These are phyloP conservation scores for Yamadazyma phyllophila DNA, from an alignment of 805 yeast genomes.

Conservation along the genomic window DNA sequence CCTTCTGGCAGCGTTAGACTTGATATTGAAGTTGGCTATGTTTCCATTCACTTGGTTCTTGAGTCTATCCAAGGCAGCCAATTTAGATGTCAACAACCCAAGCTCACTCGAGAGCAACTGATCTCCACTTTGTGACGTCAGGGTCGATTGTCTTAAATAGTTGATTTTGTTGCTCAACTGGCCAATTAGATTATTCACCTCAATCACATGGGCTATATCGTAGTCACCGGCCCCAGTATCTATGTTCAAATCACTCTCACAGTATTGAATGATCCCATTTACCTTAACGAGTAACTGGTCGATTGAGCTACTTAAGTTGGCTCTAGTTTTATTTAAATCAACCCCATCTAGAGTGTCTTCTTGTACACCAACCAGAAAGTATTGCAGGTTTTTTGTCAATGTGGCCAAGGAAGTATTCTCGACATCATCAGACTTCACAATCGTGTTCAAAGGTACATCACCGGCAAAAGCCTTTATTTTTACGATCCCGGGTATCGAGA, in stretches of 20 bases:
- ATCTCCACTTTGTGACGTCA: constrained; percentile 1
- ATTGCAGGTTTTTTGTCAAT: constrained; percentile 25
- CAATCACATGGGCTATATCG: constrained; percentile 14
- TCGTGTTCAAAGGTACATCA: constrained; percentile 11
- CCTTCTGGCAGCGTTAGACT: constrained; percentile 1
- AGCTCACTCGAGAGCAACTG: constrained; percentile 26
- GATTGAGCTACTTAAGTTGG: constrained; percentile 12
- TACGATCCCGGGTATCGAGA: neutral
- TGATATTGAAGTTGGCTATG: neutral
- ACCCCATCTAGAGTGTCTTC: neutral
- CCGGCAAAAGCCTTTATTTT: constrained; percentile 2
- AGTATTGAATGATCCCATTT: constrained; percentile 19
- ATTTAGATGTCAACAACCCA: constrained; percentile 29
- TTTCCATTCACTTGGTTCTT: constrained; percentile 13
- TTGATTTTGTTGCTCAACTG: constrained; percentile 21
- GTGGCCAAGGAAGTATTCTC: constrained; percentile 35
- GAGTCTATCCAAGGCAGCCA: constrained; percentile 22
- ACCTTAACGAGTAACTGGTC: constrained; percentile 25
- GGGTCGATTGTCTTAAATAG: constrained; percentile 5
- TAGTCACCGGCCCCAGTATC: neutral
- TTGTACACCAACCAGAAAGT: constrained; percentile 13
- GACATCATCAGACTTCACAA: constrained; percentile 25
- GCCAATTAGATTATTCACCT: constrained; percentile 23
- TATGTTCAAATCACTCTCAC: constrained; percentile 7
- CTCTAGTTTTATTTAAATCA: neutral